Evolutionary conservation across 257 asterid genomes (phyloP), one percentile per base, ranked within the genome.

Genomic region (Salvia miltiorrhiza): DNA sequence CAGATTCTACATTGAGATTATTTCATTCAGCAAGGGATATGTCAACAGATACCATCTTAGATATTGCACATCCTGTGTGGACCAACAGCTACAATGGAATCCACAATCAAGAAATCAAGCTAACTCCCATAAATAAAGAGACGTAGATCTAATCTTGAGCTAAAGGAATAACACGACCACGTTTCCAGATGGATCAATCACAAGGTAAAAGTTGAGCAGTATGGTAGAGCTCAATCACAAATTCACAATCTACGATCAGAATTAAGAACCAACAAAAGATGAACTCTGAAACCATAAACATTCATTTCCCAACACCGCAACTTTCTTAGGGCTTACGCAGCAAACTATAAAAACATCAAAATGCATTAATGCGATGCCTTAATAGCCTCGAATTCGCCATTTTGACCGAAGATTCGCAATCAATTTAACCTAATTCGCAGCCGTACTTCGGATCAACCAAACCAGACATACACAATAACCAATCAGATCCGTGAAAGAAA

Each of bases 401-500:
- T 16, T 13, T 1, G 19, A 58, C 58, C 56, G 10, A 19, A 16
- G 70, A 60, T 16, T 60, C 24, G 56, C 50, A 41, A 60, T 35
- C 63, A 50, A 68, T 39, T 9, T 1, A 54, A 77, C 9, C 63
- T 56, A 76, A 68, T 32, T 24, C 41, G 30, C 68, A 26, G 19
- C 47, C 11, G 66, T 16, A 10, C 13, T 26, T 32, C 24, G 59
- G 59, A 63, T 55, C 69, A 30, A 63, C 58, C 43, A 45, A 41
- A 0, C 14, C 20, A 32, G 21, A 55, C 40, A 44, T 12, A 57
- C 73, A n/a, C 14, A 33, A 50, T 26, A 35, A 71, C 6, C 26
- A 33, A 74, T 60, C 79, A 76, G 83, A 82, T 78, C 83, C 74
- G 75, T 5, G 5, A 12, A 24, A 54, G 24, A 16, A 47, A 9